These are phyloP conservation scores for Chaetomium sp. DNA, from an alignment of 2,329 filamentous ascomycete genomes.

Conservation along the genomic window DNA sequence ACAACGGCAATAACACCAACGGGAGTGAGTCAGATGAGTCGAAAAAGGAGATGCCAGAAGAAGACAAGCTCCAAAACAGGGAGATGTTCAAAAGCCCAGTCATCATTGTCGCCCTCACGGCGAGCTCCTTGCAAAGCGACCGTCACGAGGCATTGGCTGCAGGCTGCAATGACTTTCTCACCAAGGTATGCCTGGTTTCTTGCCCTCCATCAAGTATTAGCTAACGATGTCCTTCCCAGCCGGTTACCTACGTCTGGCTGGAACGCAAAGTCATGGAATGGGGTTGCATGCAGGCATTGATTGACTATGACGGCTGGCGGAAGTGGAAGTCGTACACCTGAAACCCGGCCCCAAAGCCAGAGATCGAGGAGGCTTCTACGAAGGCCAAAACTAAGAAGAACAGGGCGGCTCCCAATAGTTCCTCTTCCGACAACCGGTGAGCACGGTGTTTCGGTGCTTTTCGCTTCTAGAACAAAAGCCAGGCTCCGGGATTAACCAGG, in stretches of 20 bases:
- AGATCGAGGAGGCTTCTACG: constrained; percentile 39
- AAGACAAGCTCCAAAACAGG: constrained; percentile 69
- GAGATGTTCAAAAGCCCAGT: constrained; percentile 91
- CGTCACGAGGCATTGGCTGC: constrained; percentile 91
- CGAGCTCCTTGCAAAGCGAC: constrained; percentile 91
- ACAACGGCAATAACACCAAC: constrained; percentile 41
- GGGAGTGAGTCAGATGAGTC: constrained; percentile 46
- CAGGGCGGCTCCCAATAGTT: constrained; percentile 23
- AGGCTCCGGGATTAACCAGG: background rate
- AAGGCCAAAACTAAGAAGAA: constrained; percentile 33
- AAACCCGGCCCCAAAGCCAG: constrained; percentile 46
- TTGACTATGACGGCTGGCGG: constrained; percentile 97
- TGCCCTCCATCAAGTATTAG: too few species aligned
- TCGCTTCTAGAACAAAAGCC: background rate
- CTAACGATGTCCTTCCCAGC: constrained; percentile 55
- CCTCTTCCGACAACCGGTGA: constrained; percentile 22
- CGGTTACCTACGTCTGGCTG: constrained; percentile 96
- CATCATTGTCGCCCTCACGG: constrained; percentile 95
- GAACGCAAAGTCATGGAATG: constrained; percentile 98
- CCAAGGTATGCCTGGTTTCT: constrained; percentile 67
- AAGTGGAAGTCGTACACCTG: constrained; percentile 83
- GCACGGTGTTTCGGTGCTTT: background rate
- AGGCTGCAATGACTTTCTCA: constrained; percentile 97
- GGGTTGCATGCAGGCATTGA: constrained; percentile 99
- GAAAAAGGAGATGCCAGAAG: constrained; percentile 54